phyloP scores from a whole-genome alignment of 106 monocot genomes.

The Iris macrosiphon region DNA sequence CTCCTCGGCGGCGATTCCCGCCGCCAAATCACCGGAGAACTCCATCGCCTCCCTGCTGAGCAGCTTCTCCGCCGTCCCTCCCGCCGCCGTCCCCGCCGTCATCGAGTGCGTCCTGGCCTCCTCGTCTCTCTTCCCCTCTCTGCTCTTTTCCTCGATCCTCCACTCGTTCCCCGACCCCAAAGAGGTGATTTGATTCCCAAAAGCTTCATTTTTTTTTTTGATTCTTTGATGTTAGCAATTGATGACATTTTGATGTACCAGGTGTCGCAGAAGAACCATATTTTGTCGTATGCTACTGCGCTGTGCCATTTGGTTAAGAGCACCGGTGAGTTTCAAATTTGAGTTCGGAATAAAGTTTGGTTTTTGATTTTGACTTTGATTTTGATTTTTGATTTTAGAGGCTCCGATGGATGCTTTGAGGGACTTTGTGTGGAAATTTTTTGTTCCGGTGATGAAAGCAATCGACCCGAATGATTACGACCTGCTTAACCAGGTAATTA shows the following conservation, averaged over 20 bases:
- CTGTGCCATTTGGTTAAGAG: constrained; percentile 55
- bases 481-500: constrained; percentile 38
- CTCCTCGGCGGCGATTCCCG: no score
- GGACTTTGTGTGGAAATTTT: constrained; percentile 34
- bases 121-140: constrained; percentile 27
- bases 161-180: constrained; percentile 24
- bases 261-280: constrained; percentile 10
- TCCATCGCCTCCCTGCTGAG: constrained; percentile 40
- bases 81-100: constrained; percentile 58
- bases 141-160: constrained; percentile 57
- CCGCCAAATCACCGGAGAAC: no score
- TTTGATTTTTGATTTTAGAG: constrained; percentile 3
- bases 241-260: constrained; percentile 5
- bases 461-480: constrained; percentile 30
- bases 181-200: constrained; percentile 17
- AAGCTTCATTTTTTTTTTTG: neutral
- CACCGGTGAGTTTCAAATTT: constrained; percentile 16
- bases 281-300: constrained; percentile 28
- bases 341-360: neutral
- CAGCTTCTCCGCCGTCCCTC: constrained; percentile 46
- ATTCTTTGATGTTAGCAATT: neutral
- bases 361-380: constrained; percentile 1
- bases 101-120: constrained; percentile 79
- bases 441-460: constrained; percentile 48
- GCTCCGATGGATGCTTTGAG: constrained; percentile 16